phyloP scores from a whole-genome alignment of 495 filamentous ascomycete species.

The Hyaloscypha variabilis region DNA sequence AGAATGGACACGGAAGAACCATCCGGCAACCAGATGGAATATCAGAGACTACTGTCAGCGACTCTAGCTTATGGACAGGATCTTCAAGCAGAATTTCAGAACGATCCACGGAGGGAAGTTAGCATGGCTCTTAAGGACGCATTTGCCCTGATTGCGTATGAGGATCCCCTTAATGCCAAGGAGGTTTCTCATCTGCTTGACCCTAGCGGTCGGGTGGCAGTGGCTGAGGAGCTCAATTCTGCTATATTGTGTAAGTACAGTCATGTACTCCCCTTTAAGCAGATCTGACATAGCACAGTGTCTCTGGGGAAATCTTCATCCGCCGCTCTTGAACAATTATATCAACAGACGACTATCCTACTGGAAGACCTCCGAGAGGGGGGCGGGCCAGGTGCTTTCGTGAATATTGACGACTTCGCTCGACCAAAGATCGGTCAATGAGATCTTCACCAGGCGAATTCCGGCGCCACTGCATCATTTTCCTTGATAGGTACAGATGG shows the following conservation, averaged over 20 bases:
- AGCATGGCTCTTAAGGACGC: slow-evolving; percentile 79
- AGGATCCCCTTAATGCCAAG: slow-evolving; percentile 73
- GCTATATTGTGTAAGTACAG: slow-evolving; percentile 79
- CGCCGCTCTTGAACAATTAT: slow-evolving; percentile 83
- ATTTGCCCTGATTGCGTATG: slow-evolving; percentile 86
- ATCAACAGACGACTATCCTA: slow-evolving; percentile 84
- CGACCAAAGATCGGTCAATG: slow-evolving; percentile 12
- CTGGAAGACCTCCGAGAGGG: slow-evolving; percentile 80
- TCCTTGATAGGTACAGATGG: neutral
- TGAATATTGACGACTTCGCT: slow-evolving; percentile 70
- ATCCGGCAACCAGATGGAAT: slow-evolving; percentile 37
- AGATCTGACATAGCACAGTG: slow-evolving; percentile 52
- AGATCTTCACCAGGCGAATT: neutral
- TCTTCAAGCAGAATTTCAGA: slow-evolving; percentile 73
- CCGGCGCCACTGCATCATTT: neutral
- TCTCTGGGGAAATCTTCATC: slow-evolving; percentile 87
- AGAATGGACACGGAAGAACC: slow-evolving; percentile 56
- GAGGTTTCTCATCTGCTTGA: slow-evolving; percentile 82
- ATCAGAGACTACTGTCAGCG: slow-evolving; percentile 62
- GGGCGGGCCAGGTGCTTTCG: slow-evolving; percentile 84
- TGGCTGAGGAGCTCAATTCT: slow-evolving; percentile 93
- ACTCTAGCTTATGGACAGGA: slow-evolving; percentile 81
- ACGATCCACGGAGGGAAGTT: slow-evolving; percentile 68
- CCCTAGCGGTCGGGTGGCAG: slow-evolving; percentile 69
- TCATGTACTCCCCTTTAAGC: slow-evolving; percentile 6